Conservation (phyloP, 2,329 filamentous ascomycete genomes). For the Colletotrichum sojae region DNA sequence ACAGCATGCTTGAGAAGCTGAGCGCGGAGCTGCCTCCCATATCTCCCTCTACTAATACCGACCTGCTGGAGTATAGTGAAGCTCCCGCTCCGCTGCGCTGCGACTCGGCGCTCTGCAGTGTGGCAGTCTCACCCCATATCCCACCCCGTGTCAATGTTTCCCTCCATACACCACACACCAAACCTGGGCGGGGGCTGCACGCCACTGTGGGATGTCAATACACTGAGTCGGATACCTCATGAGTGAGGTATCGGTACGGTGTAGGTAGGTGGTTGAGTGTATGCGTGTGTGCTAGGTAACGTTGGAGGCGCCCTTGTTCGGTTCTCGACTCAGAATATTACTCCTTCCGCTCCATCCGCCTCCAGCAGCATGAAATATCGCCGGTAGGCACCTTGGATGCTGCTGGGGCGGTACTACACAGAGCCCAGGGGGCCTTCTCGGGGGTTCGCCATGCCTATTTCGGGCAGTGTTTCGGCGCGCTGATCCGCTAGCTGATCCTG, state of each 20-base stretch:
- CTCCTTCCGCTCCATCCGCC: not conserved
- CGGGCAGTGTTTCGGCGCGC: constrained; percentile 34
- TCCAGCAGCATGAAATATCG: too few species aligned
- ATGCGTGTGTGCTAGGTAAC: too few species aligned
- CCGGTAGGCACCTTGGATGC: too few species aligned
- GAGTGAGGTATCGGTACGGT: too few species aligned
- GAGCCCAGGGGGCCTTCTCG: too few species aligned
- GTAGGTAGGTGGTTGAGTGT: too few species aligned
- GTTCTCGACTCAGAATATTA: constrained; percentile 17
- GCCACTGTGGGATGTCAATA: constrained; percentile 12
- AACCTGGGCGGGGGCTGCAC: constrained; percentile 2
- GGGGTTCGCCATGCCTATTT: constrained; percentile 26
- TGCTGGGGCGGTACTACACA: too few species aligned
- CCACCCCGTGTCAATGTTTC: not conserved
- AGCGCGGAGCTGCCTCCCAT: too few species aligned
- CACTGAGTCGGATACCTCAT: too few species aligned
- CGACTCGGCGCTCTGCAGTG: not conserved
- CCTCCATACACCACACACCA: not conserved
- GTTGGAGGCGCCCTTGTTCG: not conserved
- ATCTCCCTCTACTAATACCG: too few species aligned
- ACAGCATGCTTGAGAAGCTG: too few species aligned
- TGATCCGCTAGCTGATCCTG: constrained; percentile 35
- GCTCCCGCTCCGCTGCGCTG: constrained; percentile 11
- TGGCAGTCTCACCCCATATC: constrained; percentile 17
- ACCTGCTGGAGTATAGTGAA: not conserved